These are phyloP conservation scores for Trichoderma afroharzianum DNA, from an alignment of 2,329 filamentous ascomycete species.

Conservation along the genomic window DNA sequence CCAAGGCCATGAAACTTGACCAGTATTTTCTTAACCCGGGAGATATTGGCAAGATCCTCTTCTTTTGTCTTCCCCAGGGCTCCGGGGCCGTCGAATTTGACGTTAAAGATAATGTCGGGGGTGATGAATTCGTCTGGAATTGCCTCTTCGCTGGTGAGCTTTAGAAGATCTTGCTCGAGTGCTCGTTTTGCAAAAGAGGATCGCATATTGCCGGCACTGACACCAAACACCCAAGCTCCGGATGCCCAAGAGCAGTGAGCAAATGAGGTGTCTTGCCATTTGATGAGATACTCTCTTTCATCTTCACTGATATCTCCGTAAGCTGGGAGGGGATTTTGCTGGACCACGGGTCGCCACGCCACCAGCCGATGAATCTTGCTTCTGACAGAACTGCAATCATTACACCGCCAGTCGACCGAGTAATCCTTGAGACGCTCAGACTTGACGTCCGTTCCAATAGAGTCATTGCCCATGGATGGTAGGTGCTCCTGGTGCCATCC, in stretches of 20 bases:
- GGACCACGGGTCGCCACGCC: slow-evolving; percentile 73
- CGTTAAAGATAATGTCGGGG: slow-evolving; percentile 83
- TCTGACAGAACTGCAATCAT: slow-evolving; percentile 64
- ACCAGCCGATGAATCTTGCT: slow-evolving; percentile 74
- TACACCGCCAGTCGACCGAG: slow-evolving; percentile 71
- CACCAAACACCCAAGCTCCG: slow-evolving; percentile 82
- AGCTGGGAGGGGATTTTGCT: background rate
- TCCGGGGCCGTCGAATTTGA: slow-evolving; percentile 52
- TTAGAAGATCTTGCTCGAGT: slow-evolving; percentile 53
- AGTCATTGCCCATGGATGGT: slow-evolving; percentile 43
- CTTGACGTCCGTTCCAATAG: slow-evolving; percentile 32
- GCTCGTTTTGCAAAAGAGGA: slow-evolving; percentile 72
- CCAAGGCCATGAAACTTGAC: slow-evolving; percentile 91
- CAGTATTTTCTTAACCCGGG: slow-evolving; percentile 67
- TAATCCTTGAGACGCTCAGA: slow-evolving; percentile 67
- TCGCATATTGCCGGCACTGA: slow-evolving; percentile 61
- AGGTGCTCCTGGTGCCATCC: slow-evolving; percentile 84
- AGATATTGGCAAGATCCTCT: slow-evolving; percentile 67
- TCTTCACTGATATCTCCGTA: slow-evolving; percentile 53
- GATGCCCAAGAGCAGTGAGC: slow-evolving; percentile 82
- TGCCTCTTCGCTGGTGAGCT: slow-evolving; percentile 70
- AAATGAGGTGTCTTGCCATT: slow-evolving; percentile 80
- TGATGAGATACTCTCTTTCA: slow-evolving; percentile 87
- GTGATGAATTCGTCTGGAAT: slow-evolving; percentile 83
- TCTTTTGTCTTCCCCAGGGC: slow-evolving; percentile 57